These are phyloP conservation scores for Ceratobasidium sp. DNA, from an alignment of 1,284 basidiomycete species.

Conservation along the genomic window DNA sequence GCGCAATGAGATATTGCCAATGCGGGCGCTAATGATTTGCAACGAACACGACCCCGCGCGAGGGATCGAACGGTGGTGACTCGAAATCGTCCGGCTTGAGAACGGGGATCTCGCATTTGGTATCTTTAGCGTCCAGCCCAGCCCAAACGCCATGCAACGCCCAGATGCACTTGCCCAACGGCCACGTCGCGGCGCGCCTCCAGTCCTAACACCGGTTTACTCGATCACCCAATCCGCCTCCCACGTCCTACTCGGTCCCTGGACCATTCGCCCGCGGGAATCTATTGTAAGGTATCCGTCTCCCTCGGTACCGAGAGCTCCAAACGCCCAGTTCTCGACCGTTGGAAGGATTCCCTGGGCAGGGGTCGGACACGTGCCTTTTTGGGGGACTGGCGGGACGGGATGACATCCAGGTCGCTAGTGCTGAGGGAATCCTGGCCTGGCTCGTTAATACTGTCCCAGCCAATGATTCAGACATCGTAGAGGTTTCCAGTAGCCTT, in stretches of 20 bases:
- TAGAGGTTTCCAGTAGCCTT: no score
- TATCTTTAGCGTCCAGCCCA: constrained; percentile 67
- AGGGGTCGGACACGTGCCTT: no score
- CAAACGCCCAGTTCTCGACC: no score
- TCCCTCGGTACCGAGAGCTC: constrained; percentile 53
- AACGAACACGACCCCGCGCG: constrained; percentile 74
- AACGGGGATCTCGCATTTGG: constrained; percentile 56
- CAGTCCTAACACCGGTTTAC: constrained; percentile 60
- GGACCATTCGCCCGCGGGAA: constrained; percentile 80
- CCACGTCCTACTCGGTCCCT: constrained; percentile 52
- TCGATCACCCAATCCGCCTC: constrained; percentile 59
- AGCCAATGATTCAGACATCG: no score
- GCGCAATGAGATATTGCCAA: constrained; percentile 73
- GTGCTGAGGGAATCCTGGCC: no score
- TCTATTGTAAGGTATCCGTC: constrained; percentile 84
- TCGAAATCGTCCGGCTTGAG: constrained; percentile 87
- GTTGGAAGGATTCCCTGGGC: no score
- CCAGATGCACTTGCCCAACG: constrained; percentile 90
- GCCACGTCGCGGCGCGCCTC: constrained; percentile 83
- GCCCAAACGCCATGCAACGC: constrained; percentile 93
- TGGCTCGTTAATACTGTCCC: no score
- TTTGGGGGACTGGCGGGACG: constrained; percentile 52
- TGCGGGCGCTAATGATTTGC: constrained; percentile 88
- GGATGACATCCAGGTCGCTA: no score
- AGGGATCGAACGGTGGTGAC: constrained; percentile 59